Evolutionary conservation across 2,329 filamentous ascomycete genomes (phyloP), one percentile per base, ranked within the genome.

Genomic region (Botrytis hyacinthi): DNA sequence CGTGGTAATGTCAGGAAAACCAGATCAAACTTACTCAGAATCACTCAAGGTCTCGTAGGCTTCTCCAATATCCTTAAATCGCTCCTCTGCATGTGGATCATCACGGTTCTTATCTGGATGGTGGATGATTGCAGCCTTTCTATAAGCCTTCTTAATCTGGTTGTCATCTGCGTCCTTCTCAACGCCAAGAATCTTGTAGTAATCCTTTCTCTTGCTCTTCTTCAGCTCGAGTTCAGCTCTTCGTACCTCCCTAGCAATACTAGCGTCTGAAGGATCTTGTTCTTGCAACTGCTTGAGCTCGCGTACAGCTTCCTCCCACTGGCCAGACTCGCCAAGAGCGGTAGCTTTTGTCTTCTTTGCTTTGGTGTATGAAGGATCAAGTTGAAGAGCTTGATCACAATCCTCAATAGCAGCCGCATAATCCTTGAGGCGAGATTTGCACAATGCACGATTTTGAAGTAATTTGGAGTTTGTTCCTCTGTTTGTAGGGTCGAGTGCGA

Each of bases 101-200:
- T 92, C 93, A 1, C 92, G 93, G 84, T 98, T 99, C 89, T 99
- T 99, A 85, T 99, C 96, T 3, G 96, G 96, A 83, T 99, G 96
- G 82, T 97, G 93, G 77, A 95, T 87, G 78, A 99, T 95, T 73
- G 96, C 96, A 81, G 97, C 88, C 84, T 96, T 97, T 77, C 95
- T 91, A 86, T 99, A 99, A 2, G 95, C 96, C 85, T 95, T 95
- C 88, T 98, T 99, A 86, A 99, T 96, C 72, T 96, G 90, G 73
- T 87, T 87, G 35, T 97, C 94, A 59, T 88, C 89, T 54, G 94
- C 94, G 75, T 95, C 92, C 86, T 98, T 98, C 73, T 92, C 86
- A 14, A 99, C 85, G 9, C 91, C 93, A 71, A 99, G 89, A 77
- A 98, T 97, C 88, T 98, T 98, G 87, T 99, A 99, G 85, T 97